These are phyloP conservation scores for Mortierella sp. DNA, from an alignment of 371 early-diverging fungal species.

Conservation along the genomic window DNA sequence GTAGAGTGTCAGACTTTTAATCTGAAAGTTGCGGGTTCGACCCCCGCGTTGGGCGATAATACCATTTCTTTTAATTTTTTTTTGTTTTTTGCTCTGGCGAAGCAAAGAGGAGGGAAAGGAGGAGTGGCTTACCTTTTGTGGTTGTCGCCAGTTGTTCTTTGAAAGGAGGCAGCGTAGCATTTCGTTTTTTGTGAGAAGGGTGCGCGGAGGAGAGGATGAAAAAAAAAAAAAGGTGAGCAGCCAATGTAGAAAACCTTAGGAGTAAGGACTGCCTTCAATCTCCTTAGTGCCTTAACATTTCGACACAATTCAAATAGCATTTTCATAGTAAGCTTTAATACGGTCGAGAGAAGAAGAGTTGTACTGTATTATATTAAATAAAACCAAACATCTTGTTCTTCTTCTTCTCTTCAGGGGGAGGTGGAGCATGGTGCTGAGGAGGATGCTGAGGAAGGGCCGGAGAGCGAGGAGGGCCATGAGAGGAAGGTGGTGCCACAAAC, in stretches of 20 bases:
- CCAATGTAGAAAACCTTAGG: background rate
- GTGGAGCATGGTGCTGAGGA: constrained; percentile 12
- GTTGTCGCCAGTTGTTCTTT: too few species aligned
- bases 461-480: constrained; percentile 26
- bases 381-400: constrained; percentile 57
- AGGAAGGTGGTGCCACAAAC: constrained; percentile 38
- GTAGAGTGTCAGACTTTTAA: constrained; percentile 55
- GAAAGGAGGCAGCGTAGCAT: too few species aligned
- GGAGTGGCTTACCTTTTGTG: too few species aligned
- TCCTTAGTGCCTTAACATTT: background rate
- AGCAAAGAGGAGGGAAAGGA: too few species aligned
- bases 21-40: constrained; percentile 57
- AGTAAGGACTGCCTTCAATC: background rate
- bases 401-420: constrained; percentile 40
- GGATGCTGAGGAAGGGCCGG: constrained; percentile 20
- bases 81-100: background rate
- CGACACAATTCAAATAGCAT: too few species aligned
- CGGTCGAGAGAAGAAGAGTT: background rate
- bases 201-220: too few species aligned
- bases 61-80: background rate
- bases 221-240: too few species aligned
- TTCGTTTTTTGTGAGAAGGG: too few species aligned
- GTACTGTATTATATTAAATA: constrained; percentile 12
- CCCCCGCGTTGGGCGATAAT: constrained; percentile 45
- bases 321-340: background rate